Percentiles rank a stretch among this genome's conserved stretches.
Evolutionary conservation across 106 monocot species (phyloP).

Genomic region (Allium sativum): DNA sequence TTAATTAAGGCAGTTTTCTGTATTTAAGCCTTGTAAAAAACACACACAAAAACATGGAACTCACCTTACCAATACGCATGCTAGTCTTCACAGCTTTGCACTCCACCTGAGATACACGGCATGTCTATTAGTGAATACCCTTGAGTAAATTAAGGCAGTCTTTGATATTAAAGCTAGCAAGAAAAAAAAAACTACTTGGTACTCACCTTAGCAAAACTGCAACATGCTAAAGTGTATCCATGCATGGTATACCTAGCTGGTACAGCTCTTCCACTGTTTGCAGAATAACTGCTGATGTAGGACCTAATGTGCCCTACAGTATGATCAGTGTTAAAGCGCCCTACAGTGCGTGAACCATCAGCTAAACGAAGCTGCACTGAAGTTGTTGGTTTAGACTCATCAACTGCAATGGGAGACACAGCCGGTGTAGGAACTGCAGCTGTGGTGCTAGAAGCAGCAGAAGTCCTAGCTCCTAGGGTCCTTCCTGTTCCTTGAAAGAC

Average conservation of each 20-base stretch:
- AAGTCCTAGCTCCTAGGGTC: slow-evolving; percentile 11
- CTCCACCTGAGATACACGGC: too few relatives aligned
- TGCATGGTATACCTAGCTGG: slow-evolving; percentile 45
- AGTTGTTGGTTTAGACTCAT: slow-evolving; percentile 53
- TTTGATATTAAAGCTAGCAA: too few relatives aligned
- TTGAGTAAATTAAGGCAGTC: too few relatives aligned
- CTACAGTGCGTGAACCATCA: slow-evolving; percentile 73
- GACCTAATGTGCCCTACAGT: slow-evolving; percentile 60
- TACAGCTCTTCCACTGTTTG: slow-evolving; percentile 43
- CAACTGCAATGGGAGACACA: slow-evolving; percentile 34
- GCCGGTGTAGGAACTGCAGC: background rate
- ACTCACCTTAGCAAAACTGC: too few relatives aligned
- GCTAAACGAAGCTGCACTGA: slow-evolving; percentile 81
- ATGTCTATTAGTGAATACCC: too few relatives aligned
- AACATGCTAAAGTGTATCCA: too few relatives aligned
- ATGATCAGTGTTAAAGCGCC: slow-evolving; percentile 58
- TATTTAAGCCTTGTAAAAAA: too few relatives aligned
- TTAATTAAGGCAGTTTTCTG: too few relatives aligned
- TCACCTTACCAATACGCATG: too few relatives aligned
- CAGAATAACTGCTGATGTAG: slow-evolving; percentile 39
- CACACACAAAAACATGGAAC: too few relatives aligned
- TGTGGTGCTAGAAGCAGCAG: slow-evolving; percentile 6
- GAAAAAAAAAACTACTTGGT: too few relatives aligned
- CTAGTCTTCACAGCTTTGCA: too few relatives aligned
- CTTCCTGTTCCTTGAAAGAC: slow-evolving; percentile 3